These are phyloP conservation scores for Hypoxylon fragiforme DNA, from an alignment of 495 filamentous ascomycete species.

Conservation along the genomic window DNA sequence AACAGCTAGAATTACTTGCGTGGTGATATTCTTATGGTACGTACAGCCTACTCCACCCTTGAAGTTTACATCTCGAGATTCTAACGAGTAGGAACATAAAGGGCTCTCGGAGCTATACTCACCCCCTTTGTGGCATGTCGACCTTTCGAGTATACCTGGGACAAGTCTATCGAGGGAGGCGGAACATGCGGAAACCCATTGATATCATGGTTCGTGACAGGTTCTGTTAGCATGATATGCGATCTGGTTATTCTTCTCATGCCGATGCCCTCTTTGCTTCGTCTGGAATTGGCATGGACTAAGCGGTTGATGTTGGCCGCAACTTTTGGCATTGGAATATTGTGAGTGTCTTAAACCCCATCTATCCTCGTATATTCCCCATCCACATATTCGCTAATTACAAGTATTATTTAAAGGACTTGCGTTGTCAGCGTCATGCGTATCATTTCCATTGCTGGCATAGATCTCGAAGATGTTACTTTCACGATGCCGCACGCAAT, in stretches of 20 bases:
- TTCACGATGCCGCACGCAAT: constrained; percentile 26
- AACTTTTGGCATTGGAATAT: constrained; percentile 34
- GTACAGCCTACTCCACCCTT: background rate
- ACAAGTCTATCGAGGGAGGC: constrained; percentile 35
- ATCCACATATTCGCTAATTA: background rate
- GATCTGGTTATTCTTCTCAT: constrained; percentile 36
- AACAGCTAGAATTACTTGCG: constrained; percentile 27
- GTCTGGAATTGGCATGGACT: constrained; percentile 28
- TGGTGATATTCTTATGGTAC: constrained; percentile 31
- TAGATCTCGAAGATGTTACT: constrained; percentile 37
- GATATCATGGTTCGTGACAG: constrained; percentile 32
- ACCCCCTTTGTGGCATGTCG: constrained; percentile 33
- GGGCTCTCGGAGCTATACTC: constrained; percentile 31
- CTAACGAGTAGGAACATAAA: constrained; percentile 3
- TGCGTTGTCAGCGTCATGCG: constrained; percentile 33
- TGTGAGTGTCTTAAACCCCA: constrained; percentile 19
- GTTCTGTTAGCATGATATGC: constrained; percentile 34
- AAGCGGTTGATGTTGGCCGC: constrained; percentile 30
- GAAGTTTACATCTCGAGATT: background rate
- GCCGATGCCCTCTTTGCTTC: constrained; percentile 34
- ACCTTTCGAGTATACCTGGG: constrained; percentile 35
- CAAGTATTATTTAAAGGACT: constrained; percentile 15
- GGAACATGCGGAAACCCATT: constrained; percentile 32
- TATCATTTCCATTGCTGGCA: constrained; percentile 24
- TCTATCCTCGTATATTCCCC: background rate